Evolutionary conservation across 2,329 filamentous ascomycete species (phyloP), one percentile per base, ranked within the genome.

Genomic region (Phoma sp.): DNA sequence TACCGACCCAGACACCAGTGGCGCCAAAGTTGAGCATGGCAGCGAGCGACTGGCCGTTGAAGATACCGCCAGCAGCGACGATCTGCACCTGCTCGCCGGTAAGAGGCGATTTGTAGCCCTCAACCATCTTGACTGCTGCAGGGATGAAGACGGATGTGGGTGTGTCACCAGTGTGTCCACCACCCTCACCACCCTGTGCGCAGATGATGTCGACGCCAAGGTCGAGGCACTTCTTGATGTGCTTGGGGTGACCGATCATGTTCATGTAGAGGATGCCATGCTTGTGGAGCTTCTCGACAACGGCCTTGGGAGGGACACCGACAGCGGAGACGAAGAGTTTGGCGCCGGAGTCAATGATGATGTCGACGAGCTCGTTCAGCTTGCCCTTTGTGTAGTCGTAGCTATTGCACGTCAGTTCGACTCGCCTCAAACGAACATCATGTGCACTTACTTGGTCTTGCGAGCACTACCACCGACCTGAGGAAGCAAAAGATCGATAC

Each of bases 351-450:
- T 96, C 89, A 80, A 99, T 96, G 79, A 97, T 88, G 72, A 97
- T 92, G 75, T 92, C 88, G 75, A 96, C 78, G 52, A 99, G 87
- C 76, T 93, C 90, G 76, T 91, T 83, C 60, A 99, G 90, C 82
- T 98, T 98, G 77, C 95, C 95, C 84, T 99, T 98, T 73, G 95
- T 99, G 83, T 99, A 99, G 80, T 99, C 95, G 80, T 98, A 96
- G 86, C 93, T 97, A 70, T 49, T 26, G 21, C 23, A 9, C 32
- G 37, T 56, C 38, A 56, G 18, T 6, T 18, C 14, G n/a, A 14
- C 7, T 14, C 29, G 6, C n/a, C 5, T 4, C 26, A 2, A 3
- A 10, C 10, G 10, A 14, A 14, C 11, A 15, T 3, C 10, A 25
- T 17, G 14, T 14, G 17, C 33, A 11, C 77, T 57, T 78, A 89